Conservation (phyloP, 371 early-diverging fungal species). For the Nematocida sp. region DNA sequence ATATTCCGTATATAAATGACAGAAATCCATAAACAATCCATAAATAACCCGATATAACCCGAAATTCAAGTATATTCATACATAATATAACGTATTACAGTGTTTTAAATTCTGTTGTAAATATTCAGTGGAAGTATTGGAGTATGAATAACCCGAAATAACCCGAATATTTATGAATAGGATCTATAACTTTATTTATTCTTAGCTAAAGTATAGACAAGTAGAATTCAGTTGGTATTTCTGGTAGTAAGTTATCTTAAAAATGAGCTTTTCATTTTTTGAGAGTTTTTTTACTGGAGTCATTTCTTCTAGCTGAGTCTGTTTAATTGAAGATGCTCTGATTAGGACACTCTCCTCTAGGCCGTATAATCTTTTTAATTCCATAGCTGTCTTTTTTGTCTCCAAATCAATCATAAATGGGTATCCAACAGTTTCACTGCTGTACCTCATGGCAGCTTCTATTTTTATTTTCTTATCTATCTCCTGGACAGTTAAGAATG, state of each 20-base stretch:
- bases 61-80: too few relatives aligned
- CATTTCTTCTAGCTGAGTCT: slow-evolving; percentile 22
- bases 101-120: too few relatives aligned
- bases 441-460: slow-evolving; percentile 42
- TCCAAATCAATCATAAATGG: slow-evolving; percentile 48
- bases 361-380: slow-evolving; percentile 42
- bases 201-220: slow-evolving; percentile 26
- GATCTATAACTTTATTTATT: background rate
- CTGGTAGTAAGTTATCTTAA: slow-evolving; percentile 20
- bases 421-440: slow-evolving; percentile 28
- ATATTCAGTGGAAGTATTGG: too few relatives aligned
- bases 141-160: too few relatives aligned
- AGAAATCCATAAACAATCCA: too few relatives aligned
- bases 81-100: too few relatives aligned
- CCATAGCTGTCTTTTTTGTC: slow-evolving; percentile 28
- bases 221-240: slow-evolving; percentile 13
- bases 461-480: slow-evolving; percentile 21
- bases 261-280: slow-evolving; percentile 26
- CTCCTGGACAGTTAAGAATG: slow-evolving; percentile 35
- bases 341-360: slow-evolving; percentile 34
- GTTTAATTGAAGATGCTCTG: slow-evolving; percentile 21
- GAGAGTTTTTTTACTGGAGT: slow-evolving; percentile 17
- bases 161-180: background rate
- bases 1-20: too few relatives aligned
- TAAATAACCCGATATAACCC: too few relatives aligned